Evolutionary conservation across 192 early-diverging fungal species (phyloP).

Genomic region (Mortierella hygrophila): DNA sequence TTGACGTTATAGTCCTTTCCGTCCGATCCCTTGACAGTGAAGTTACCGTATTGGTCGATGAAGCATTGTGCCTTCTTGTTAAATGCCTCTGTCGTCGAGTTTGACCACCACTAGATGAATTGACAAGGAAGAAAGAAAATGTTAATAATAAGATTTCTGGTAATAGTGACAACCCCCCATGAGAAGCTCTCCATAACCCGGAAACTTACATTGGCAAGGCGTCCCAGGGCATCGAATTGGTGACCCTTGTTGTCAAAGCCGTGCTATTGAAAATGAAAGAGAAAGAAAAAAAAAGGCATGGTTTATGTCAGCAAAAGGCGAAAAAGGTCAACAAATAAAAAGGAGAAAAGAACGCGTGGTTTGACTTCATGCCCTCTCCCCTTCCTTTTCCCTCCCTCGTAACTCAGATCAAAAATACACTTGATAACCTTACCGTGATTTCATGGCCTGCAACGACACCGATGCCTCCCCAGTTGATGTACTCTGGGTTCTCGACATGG

Average conservation of each 20-base stretch:
- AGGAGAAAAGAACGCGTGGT: neutral
- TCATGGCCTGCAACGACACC: conserved; percentile 83
- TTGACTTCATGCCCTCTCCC: neutral
- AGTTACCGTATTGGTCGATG: conserved; percentile 70
- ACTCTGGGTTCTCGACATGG: conserved; percentile 61
- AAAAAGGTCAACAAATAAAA: conserved; percentile 6
- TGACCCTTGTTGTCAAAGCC: conserved; percentile 75
- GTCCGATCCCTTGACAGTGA: conserved; percentile 53
- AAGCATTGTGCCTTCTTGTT: conserved; percentile 70
- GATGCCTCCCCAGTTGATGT: conserved; percentile 75
- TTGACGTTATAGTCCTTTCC: conserved; percentile 57
- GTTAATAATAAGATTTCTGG: neutral
- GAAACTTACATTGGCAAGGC: conserved; percentile 45
- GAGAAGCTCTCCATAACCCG: neutral
- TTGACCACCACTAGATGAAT: conserved; percentile 71
- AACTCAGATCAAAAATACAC: conserved; percentile 50
- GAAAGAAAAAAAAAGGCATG: neutral
- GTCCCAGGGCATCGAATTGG: conserved; percentile 66
- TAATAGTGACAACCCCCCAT: neutral
- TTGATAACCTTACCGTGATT: conserved; percentile 59
- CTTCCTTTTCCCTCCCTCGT: conserved; percentile 11
- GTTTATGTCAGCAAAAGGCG: conserved; percentile 4
- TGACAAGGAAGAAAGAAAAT: neutral
- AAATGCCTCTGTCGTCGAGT: conserved; percentile 63
- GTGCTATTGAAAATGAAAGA: conserved; percentile 52